Conservation (phyloP, 2,329 filamentous ascomycete species). For the Talaromyces atroroseus region DNA sequence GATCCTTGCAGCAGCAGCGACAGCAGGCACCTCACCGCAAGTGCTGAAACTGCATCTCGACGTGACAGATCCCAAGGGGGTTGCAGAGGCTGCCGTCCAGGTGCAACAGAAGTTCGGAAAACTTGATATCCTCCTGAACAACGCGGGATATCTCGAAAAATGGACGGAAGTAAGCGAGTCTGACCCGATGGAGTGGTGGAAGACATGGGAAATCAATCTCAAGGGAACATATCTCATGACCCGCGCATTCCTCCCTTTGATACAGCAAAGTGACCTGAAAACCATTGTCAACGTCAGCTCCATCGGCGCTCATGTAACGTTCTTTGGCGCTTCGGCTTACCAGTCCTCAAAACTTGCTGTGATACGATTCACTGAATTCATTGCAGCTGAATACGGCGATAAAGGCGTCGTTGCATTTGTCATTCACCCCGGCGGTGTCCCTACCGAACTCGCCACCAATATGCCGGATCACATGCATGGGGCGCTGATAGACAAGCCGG, state of each 20-base stretch:
- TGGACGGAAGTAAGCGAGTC: conserved; percentile 26
- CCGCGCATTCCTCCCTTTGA: conserved; percentile 44
- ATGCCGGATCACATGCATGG: conserved; percentile 25
- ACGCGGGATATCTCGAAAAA: conserved; percentile 36
- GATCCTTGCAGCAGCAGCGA: conserved; percentile 32
- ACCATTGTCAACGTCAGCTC: conserved; percentile 47
- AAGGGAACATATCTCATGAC: conserved; percentile 44
- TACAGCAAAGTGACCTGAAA: conserved; percentile 28
- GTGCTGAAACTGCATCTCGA: conserved; percentile 43
- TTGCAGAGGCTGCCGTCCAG: conserved; percentile 30
- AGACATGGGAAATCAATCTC: conserved; percentile 46
- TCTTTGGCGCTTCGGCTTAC: conserved; percentile 40
- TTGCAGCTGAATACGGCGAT: conserved; percentile 39
- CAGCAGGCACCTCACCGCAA: conserved; percentile 30
- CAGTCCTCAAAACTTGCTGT: conserved; percentile 44
- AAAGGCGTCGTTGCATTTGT: conserved; percentile 35
- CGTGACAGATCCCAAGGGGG: conserved; percentile 34
- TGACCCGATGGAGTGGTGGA: conserved; percentile 37
- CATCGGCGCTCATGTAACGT: conserved; percentile 36
- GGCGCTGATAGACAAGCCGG: conserved; percentile 23
- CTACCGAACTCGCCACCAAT: conserved; percentile 38
- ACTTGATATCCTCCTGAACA: conserved; percentile 47
- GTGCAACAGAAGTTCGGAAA: conserved; percentile 27
- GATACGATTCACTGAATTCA: conserved; percentile 42
- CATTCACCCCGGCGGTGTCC: conserved; percentile 44